A percentile compares a stretch with the other conserved stretches of the same genome.
Evolutionary conservation across 768 basidiomycete species (phyloP).

Genomic region (Cystofilobasidium bisporidii): DNA sequence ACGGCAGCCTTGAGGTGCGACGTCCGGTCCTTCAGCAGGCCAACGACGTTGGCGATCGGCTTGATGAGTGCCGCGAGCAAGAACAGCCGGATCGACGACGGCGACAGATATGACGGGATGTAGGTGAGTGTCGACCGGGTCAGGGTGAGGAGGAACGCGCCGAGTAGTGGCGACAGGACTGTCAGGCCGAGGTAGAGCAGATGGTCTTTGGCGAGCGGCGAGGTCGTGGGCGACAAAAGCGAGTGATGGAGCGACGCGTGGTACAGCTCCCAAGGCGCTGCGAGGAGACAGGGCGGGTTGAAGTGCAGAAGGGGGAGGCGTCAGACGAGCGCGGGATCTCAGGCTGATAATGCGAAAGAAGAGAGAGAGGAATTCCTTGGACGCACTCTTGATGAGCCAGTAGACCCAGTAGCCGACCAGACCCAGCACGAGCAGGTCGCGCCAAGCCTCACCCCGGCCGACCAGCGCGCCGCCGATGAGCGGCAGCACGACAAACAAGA

Average conservation of each 20-base stretch:
- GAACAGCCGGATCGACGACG: slow-evolving; percentile 31
- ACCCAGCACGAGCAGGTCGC: slow-evolving; percentile 33
- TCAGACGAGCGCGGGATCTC: background rate
- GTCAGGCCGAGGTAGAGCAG: slow-evolving; percentile 31
- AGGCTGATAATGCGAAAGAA: background rate
- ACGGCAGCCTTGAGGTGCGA: slow-evolving; percentile 30
- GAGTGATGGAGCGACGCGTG: slow-evolving; percentile 32
- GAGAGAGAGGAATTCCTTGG: background rate
- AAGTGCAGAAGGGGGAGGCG: background rate
- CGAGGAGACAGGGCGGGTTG: background rate
- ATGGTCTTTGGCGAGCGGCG: slow-evolving; percentile 20
- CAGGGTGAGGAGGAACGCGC: slow-evolving; percentile 27
- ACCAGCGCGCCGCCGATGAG: slow-evolving; percentile 33
- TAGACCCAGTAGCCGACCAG: slow-evolving; percentile 36
- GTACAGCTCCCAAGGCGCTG: slow-evolving; percentile 38
- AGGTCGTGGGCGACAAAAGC: slow-evolving; percentile 24
- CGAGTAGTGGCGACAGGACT: slow-evolving; percentile 31
- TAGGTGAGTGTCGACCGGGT: slow-evolving; percentile 28
- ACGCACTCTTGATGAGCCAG: slow-evolving; percentile 35
- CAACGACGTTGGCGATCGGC: slow-evolving; percentile 31
- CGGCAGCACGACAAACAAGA: slow-evolving; percentile 34
- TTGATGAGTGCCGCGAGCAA: slow-evolving; percentile 33
- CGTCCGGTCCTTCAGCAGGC: slow-evolving; percentile 30
- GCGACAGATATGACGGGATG: slow-evolving; percentile 27
- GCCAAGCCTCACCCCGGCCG: slow-evolving; percentile 31